A percentile compares a stretch with the other conserved stretches of the same genome.
Conservation (phyloP, 805 yeast species). For the Pichia gijzeniarum region DNA sequence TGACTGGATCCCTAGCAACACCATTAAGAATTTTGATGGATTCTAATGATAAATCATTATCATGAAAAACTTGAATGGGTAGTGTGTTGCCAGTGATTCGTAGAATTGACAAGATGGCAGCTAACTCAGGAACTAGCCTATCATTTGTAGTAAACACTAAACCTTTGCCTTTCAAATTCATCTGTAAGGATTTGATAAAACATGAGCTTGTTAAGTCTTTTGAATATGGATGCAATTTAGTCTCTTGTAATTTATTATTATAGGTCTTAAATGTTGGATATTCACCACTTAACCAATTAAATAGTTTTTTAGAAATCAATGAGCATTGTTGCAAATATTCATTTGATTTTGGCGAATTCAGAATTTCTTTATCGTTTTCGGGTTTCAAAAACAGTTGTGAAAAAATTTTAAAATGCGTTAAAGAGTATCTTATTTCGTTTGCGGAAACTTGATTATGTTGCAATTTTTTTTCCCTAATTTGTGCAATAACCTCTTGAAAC, state of each 20-base stretch:
- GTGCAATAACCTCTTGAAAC: slow-evolving; percentile 18
- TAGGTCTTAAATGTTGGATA: slow-evolving; percentile 35
- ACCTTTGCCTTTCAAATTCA: slow-evolving; percentile 39
- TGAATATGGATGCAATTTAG: slow-evolving; percentile 11
- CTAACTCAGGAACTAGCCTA: slow-evolving; percentile 38
- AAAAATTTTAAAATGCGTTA: slow-evolving; percentile 25
- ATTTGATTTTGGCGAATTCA: background rate
- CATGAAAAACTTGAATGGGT: slow-evolving; percentile 45
- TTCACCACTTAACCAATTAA: slow-evolving; percentile 37
- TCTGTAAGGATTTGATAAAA: slow-evolving; percentile 26
- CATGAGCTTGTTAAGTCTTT: slow-evolving; percentile 15
- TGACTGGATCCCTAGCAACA: slow-evolving; percentile 31
- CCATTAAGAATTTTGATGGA: slow-evolving; percentile 31
- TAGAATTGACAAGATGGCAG: slow-evolving; percentile 42
- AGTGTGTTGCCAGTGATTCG: slow-evolving; percentile 42
- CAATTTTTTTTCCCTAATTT: slow-evolving; percentile 19
- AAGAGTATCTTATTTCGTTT: slow-evolving; percentile 20
- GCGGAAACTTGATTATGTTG: slow-evolving; percentile 22
- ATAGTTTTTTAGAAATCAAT: slow-evolving; percentile 23
- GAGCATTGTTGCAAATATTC: slow-evolving; percentile 15
- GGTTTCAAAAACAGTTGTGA: slow-evolving; percentile 19
- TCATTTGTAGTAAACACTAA: slow-evolving; percentile 48
- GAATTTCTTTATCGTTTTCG: slow-evolving; percentile 5
- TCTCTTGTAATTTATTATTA: slow-evolving; percentile 20
- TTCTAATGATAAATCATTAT: slow-evolving; percentile 29